phyloP scores from a whole-genome alignment of 2,329 filamentous ascomycete species.

The Stenocarpella maydis region DNA sequence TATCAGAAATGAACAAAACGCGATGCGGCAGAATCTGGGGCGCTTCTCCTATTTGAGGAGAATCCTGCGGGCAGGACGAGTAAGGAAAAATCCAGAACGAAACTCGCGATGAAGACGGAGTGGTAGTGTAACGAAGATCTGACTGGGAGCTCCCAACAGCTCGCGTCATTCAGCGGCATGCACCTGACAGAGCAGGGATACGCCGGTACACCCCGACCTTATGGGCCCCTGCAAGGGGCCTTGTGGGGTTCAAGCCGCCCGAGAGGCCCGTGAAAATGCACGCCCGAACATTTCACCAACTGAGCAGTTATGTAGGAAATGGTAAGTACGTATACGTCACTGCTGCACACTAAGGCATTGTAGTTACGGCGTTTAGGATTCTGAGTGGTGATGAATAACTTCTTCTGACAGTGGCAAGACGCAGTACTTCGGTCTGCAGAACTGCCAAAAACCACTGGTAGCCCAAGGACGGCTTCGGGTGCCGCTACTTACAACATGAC shows the following conservation, averaged over 20 bases:
- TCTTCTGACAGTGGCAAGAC: background rate
- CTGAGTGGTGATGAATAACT: conserved; percentile 15
- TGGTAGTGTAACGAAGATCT: conserved; percentile 25
- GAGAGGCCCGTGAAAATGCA: background rate
- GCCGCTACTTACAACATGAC: background rate
- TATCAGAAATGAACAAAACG: background rate
- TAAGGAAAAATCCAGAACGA: background rate
- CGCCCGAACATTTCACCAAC: background rate
- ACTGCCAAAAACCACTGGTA: background rate
- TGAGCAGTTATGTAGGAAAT: background rate
- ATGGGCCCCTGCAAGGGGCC: background rate
- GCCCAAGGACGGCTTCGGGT: background rate
- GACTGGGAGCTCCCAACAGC: conserved; percentile 27
- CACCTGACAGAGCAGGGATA: conserved; percentile 21
- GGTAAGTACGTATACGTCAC: background rate
- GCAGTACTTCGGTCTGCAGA: background rate
- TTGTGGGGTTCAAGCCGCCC: background rate
- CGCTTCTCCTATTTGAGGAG: conserved; percentile 3
- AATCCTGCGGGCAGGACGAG: background rate
- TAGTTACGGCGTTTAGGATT: background rate
- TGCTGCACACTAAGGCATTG: background rate
- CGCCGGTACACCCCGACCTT: background rate
- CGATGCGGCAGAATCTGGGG: background rate
- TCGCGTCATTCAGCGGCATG: conserved; percentile 22
- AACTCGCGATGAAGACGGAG: background rate